Evolutionary conservation across 2,329 filamentous ascomycete genomes (phyloP).

Genomic region (Ilyonectria robusta): DNA sequence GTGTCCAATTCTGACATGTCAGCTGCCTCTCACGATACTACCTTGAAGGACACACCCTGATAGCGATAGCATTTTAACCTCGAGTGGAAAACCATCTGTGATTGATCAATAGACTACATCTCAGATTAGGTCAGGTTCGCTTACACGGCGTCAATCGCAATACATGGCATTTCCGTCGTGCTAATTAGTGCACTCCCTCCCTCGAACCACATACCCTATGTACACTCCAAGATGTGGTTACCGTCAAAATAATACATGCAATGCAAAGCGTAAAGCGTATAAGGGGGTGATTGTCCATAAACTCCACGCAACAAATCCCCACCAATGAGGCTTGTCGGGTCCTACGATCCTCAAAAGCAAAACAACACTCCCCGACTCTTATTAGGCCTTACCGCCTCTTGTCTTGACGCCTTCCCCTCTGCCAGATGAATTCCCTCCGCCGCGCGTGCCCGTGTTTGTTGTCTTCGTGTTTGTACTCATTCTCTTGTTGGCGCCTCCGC

Average conservation of each 20-base stretch:
- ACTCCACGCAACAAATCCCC: neutral
- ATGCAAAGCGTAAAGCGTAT: neutral
- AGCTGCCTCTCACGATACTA: neutral
- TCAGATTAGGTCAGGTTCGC: neutral
- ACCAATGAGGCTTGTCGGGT: constrained; percentile 27
- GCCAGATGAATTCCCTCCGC: constrained; percentile 31
- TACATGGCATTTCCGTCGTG: neutral
- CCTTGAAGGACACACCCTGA: constrained; percentile 17
- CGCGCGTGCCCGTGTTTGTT: constrained; percentile 34
- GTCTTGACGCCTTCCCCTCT: constrained; percentile 43
- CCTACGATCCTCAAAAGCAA: constrained; percentile 38
- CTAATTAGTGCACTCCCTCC: neutral
- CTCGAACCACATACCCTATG: neutral
- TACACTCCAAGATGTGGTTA: neutral
- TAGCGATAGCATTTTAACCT: constrained; percentile 12
- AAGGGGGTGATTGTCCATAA: neutral
- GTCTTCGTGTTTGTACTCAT: constrained; percentile 24
- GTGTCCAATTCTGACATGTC: constrained; percentile 20
- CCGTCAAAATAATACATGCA: constrained; percentile 1
- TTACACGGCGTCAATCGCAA: neutral
- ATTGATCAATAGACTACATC: neutral
- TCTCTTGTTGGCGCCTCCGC: constrained; percentile 28
- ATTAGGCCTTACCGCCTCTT: constrained; percentile 38
- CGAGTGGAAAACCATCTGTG: neutral
- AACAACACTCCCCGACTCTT: constrained; percentile 11